A percentile compares a stretch with the other conserved stretches of the same genome.
These are phyloP conservation scores for Hansenula anomala DNA, from an alignment of 1,139 yeast genomes.

Conservation along the genomic window DNA sequence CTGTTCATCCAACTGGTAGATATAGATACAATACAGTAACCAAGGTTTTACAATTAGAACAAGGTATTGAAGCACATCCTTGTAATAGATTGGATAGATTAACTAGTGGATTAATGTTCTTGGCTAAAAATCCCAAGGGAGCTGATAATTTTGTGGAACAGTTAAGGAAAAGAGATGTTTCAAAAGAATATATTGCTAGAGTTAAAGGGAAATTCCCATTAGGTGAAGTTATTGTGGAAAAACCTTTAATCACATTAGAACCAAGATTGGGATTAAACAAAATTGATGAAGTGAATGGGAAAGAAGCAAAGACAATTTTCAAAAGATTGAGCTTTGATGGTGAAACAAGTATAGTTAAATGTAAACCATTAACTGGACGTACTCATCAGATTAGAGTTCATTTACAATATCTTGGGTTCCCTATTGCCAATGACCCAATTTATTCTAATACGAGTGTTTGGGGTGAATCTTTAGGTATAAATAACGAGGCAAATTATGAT, in stretches of 20 bases:
- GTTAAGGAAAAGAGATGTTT: slow-evolving; percentile 69
- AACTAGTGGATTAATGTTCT: slow-evolving; percentile 92
- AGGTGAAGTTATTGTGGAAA: slow-evolving; percentile 44
- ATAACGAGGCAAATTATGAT: slow-evolving; percentile 44
- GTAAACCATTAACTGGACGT: slow-evolving; percentile 86
- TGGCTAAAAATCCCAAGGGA: slow-evolving; percentile 78
- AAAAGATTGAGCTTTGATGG: slow-evolving; percentile 38
- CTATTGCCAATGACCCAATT: slow-evolving; percentile 93
- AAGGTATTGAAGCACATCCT: slow-evolving; percentile 67
- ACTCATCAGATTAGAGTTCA: slow-evolving; percentile 96
- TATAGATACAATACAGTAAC: slow-evolving; percentile 84
- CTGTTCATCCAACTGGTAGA: slow-evolving; percentile 96
- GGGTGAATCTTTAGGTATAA: slow-evolving; percentile 69
- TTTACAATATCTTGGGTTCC: slow-evolving; percentile 78
- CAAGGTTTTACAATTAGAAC: slow-evolving; percentile 69
- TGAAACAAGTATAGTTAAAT: slow-evolving; percentile 64
- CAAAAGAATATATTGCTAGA: slow-evolving; percentile 81
- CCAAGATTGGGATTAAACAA: slow-evolving; percentile 78
- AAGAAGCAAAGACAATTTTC: slow-evolving; percentile 49
- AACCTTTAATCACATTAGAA: slow-evolving; percentile 67
- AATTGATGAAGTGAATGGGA: slow-evolving; percentile 61
- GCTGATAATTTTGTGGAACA: slow-evolving; percentile 76
- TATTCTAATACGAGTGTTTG: slow-evolving; percentile 72
- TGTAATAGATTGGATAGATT: slow-evolving; percentile 88
- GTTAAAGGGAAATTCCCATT: slow-evolving; percentile 82